Conservation (phyloP, 2,329 filamentous ascomycete species). For the Aspergillus transmontanensis region DNA sequence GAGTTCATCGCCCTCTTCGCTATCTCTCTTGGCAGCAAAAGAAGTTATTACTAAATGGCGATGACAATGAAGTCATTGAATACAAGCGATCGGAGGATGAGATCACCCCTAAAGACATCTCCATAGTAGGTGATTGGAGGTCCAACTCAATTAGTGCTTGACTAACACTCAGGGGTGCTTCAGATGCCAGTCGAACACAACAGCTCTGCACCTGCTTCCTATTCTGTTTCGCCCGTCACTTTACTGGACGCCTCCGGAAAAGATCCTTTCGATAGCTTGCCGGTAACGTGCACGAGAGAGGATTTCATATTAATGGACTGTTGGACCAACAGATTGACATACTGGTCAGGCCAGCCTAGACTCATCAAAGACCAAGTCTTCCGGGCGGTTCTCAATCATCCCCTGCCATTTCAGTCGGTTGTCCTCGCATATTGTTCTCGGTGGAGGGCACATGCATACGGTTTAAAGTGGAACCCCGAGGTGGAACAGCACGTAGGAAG, state of each 20-base stretch:
- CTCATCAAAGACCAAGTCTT: constrained; percentile 41
- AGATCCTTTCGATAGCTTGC: constrained; percentile 37
- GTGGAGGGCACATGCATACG: constrained; percentile 35
- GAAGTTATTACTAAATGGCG: constrained; percentile 4
- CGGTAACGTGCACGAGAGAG: constrained; percentile 26
- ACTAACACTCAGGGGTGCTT: background rate
- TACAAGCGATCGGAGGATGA: background rate
- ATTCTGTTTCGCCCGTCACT: constrained; percentile 27
- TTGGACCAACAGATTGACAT: constrained; percentile 40
- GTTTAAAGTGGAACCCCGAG: constrained; percentile 24
- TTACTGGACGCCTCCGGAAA: constrained; percentile 31
- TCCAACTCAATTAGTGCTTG: background rate
- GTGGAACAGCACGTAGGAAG: constrained; percentile 32
- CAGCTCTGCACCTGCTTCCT: constrained; percentile 14
- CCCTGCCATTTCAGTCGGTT: constrained; percentile 39
- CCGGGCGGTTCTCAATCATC: constrained; percentile 35
- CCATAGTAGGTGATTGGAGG: constrained; percentile 3
- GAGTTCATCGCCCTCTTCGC: constrained; percentile 17
- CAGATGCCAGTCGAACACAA: constrained; percentile 22
- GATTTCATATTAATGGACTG: constrained; percentile 38
- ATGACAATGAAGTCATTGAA: constrained; percentile 2
- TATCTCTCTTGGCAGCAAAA: constrained; percentile 31
- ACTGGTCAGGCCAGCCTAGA: constrained; percentile 46
- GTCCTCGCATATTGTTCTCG: constrained; percentile 42
- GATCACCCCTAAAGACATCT: background rate